Evolutionary conservation across 2,329 filamentous ascomycete genomes (phyloP).

Genomic region (Arthrocladium fulminans): DNA sequence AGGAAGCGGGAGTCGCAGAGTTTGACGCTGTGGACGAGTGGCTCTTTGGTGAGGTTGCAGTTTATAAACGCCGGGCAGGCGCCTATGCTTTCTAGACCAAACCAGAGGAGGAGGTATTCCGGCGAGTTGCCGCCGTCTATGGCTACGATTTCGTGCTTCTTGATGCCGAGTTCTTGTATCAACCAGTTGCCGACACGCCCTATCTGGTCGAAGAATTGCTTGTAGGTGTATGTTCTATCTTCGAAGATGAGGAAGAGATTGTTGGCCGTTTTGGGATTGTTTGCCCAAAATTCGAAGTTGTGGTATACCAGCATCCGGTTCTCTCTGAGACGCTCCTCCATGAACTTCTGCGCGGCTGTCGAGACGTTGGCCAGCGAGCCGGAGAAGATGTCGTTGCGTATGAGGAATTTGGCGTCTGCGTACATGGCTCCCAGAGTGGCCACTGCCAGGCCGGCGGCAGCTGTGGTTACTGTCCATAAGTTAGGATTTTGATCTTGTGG

Average conservation of each 20-base stretch:
- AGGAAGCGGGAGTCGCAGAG: slow-evolving; percentile 49
- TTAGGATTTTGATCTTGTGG: background rate
- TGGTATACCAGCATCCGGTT: slow-evolving; percentile 58
- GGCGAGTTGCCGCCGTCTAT: slow-evolving; percentile 60
- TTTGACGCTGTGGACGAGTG: slow-evolving; percentile 56
- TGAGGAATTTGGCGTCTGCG: slow-evolving; percentile 60
- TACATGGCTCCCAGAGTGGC: slow-evolving; percentile 46
- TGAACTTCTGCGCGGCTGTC: slow-evolving; percentile 13
- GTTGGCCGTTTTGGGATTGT: slow-evolving; percentile 44
- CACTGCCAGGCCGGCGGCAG: slow-evolving; percentile 26
- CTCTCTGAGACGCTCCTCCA: slow-evolving; percentile 34
- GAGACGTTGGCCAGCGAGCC: slow-evolving; percentile 30
- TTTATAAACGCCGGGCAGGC: slow-evolving; percentile 64
- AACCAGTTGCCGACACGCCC: slow-evolving; percentile 57
- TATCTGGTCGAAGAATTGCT: slow-evolving; percentile 44
- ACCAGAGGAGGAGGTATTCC: slow-evolving; percentile 58
- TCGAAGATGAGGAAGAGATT: slow-evolving; percentile 60
- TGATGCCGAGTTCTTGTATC: slow-evolving; percentile 45
- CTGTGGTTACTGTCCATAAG: slow-evolving; percentile 8
- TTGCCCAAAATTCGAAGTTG: slow-evolving; percentile 51
- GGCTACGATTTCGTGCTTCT: slow-evolving; percentile 52
- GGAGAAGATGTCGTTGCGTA: slow-evolving; percentile 52
- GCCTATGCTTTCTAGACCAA: slow-evolving; percentile 57
- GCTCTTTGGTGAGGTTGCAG: slow-evolving; percentile 50
- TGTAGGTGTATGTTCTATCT: slow-evolving; percentile 51